These are phyloP conservation scores for Claviceps fusiformis DNA, from an alignment of 2,329 filamentous ascomycete species.

Conservation along the genomic window DNA sequence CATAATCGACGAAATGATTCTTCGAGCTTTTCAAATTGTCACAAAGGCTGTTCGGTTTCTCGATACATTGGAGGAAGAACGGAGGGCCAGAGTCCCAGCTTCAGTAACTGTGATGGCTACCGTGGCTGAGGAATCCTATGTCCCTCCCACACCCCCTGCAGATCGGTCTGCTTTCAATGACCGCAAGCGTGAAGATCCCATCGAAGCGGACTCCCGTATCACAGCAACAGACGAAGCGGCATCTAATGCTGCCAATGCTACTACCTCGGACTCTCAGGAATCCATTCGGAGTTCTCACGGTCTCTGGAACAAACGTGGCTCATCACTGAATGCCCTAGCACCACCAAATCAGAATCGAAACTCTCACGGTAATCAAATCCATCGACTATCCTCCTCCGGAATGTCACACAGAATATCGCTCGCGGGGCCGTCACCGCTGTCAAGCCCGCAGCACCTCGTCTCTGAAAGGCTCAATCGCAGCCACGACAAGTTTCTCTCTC, in stretches of 20 bases:
- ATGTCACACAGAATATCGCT: constrained; percentile 66
- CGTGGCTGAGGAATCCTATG: constrained; percentile 41
- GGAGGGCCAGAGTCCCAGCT: constrained; percentile 33
- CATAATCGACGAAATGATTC: constrained; percentile 80
- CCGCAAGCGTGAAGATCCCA: constrained; percentile 15
- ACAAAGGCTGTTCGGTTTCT: constrained; percentile 80
- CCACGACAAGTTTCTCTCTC: constrained; percentile 81
- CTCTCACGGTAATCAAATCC: constrained; percentile 24
- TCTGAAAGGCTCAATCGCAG: constrained; percentile 68
- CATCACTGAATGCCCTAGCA: constrained; percentile 26
- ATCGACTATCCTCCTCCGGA: constrained; percentile 38
- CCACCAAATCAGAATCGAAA: constrained; percentile 19
- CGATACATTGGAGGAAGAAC: constrained; percentile 64
- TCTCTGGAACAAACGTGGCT: constrained; percentile 32
- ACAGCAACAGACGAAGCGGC: constrained; percentile 18
- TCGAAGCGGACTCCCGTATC: constrained; percentile 27
- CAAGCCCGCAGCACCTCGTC: constrained; percentile 58
- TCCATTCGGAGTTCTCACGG: constrained; percentile 20
- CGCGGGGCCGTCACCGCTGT: constrained; percentile 49
- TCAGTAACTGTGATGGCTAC: constrained; percentile 48
- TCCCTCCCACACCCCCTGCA: constrained; percentile 50
- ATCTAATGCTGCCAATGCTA: constrained; percentile 14
- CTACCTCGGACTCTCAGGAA: constrained; percentile 23
- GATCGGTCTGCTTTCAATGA: constrained; percentile 39
- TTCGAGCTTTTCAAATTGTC: constrained; percentile 91